phyloP scores from a whole-genome alignment of 371 early-diverging fungal genomes.

The Mortierella sp. region DNA sequence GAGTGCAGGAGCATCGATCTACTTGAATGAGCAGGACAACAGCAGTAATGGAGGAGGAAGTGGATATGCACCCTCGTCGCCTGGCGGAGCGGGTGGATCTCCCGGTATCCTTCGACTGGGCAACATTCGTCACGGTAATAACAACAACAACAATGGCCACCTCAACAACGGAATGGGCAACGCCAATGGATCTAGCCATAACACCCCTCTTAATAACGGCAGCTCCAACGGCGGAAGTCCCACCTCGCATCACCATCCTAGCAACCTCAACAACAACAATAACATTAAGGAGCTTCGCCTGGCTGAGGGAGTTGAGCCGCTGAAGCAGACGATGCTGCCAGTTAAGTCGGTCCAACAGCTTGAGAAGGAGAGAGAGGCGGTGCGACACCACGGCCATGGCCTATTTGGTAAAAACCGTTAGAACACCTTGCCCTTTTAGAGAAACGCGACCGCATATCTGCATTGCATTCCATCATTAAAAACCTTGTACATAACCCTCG shows the following conservation, averaged over 20 bases:
- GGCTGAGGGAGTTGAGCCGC: slow-evolving; percentile 53
- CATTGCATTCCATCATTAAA: slow-evolving; percentile 4
- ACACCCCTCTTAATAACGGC: slow-evolving; percentile 1
- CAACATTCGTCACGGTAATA: slow-evolving; percentile 9
- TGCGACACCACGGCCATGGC: slow-evolving; percentile 31
- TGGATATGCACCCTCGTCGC: slow-evolving; percentile 6
- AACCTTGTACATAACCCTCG: not conserved
- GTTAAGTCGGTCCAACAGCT: slow-evolving; percentile 55
- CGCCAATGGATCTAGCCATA: slow-evolving; percentile 8
- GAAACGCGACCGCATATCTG: not conserved
- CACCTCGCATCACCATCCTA: slow-evolving; percentile 15
- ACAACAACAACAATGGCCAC: slow-evolving; percentile 11
- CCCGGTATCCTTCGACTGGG: slow-evolving; percentile 24
- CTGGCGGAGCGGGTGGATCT: slow-evolving; percentile 22
- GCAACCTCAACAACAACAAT: slow-evolving; percentile 9
- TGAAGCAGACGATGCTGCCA: slow-evolving; percentile 55
- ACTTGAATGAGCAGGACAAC: slow-evolving; percentile 15
- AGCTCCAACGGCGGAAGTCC: slow-evolving; percentile 10
- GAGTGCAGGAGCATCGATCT: slow-evolving; percentile 18
- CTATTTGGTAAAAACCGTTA: slow-evolving; percentile 17
- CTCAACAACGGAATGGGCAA: slow-evolving; percentile 20
- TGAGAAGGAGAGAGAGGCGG: slow-evolving; percentile 52
- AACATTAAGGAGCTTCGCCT: slow-evolving; percentile 51
- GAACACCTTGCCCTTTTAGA: not conserved
- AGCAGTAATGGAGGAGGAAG: not conserved